Conservation (phyloP, 2,329 filamentous ascomycete genomes). For the Teratosphaeria epicoccoides region DNA sequence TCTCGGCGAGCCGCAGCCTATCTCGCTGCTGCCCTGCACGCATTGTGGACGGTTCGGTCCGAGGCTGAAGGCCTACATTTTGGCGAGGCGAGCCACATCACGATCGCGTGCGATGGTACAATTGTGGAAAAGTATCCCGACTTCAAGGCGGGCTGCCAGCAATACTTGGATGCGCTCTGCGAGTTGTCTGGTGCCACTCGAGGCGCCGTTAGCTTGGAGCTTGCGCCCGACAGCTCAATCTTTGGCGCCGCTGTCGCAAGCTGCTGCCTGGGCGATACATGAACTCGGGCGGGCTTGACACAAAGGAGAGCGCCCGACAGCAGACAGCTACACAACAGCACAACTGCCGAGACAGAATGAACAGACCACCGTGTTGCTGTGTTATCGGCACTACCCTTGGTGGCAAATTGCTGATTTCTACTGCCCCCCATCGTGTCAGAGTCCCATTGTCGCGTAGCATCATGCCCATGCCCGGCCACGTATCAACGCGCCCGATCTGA, state of each 20-base stretch:
- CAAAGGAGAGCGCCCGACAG: neutral
- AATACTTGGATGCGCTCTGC: slow-evolving; percentile 50
- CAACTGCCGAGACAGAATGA: too few species aligned
- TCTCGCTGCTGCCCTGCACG: slow-evolving; percentile 53
- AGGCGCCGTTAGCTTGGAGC: slow-evolving; percentile 40
- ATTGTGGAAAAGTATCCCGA: slow-evolving; percentile 69
- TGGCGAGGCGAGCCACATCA: slow-evolving; percentile 27
- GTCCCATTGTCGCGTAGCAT: neutral
- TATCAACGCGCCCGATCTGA: neutral
- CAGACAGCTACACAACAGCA: neutral
- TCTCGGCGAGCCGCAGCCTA: slow-evolving; percentile 51
- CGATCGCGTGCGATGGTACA: slow-evolving; percentile 66
- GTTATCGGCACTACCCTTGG: too few species aligned
- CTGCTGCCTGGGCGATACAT: neutral
- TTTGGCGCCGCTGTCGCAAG: slow-evolving; percentile 61
- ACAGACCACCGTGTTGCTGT: too few species aligned
- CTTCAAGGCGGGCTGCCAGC: slow-evolving; percentile 53
- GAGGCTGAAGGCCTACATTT: slow-evolving; percentile 35
- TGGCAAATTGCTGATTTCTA: too few species aligned
- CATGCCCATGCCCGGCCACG: neutral
- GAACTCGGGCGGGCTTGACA: neutral
- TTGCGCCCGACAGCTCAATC: slow-evolving; percentile 63
- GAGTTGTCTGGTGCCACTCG: slow-evolving; percentile 29
- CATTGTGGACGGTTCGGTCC: slow-evolving; percentile 46
- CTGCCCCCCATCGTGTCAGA: too few species aligned